Percentiles rank a stretch among this genome's conserved stretches.
Evolutionary conservation across 441 rosid genomes (phyloP).

Genomic region (Erodium moschatum): DNA sequence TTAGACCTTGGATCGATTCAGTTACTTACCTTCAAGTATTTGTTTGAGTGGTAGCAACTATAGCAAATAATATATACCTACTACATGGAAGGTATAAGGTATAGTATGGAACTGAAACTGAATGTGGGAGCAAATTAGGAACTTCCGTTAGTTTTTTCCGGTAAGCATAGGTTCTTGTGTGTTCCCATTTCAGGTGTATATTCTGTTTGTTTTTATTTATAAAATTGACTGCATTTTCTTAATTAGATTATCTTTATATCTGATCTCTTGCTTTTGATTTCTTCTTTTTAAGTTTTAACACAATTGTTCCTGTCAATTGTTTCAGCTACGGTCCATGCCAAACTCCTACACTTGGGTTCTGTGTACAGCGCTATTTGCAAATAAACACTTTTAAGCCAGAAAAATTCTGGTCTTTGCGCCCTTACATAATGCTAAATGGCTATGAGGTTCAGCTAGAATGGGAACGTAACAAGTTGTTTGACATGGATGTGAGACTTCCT

Average conservation of each 20-base stretch:
- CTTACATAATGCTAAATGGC: slow-evolving; percentile 47
- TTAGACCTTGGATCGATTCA: too few relatives aligned
- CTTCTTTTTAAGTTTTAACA: slow-evolving; percentile 4
- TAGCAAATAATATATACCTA: too few relatives aligned
- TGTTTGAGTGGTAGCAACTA: too few relatives aligned
- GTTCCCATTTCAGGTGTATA: too few relatives aligned
- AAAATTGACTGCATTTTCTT: background rate
- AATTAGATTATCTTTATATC: background rate
- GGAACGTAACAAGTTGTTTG: slow-evolving; percentile 76
- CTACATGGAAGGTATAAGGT: too few relatives aligned
- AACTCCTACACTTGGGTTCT: slow-evolving; percentile 93
- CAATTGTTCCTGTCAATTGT: slow-evolving; percentile 21
- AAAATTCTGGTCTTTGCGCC: slow-evolving; percentile 68
- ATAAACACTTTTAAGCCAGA: slow-evolving; percentile 83
- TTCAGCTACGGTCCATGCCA: slow-evolving; percentile 93
- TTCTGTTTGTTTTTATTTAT: too few relatives aligned
- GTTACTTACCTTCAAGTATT: too few relatives aligned
- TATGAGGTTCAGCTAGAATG: slow-evolving; percentile 83
- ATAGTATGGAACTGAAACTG: too few relatives aligned
- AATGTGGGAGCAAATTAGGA: too few relatives aligned
- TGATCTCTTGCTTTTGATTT: background rate
- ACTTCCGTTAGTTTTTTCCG: too few relatives aligned
- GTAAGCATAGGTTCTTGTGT: too few relatives aligned
- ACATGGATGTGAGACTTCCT: slow-evolving; percentile 54
- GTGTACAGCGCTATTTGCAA: slow-evolving; percentile 85